Percentiles rank a stretch among this genome's conserved stretches.
These are phyloP conservation scores for Fusarium duplospermum DNA, from an alignment of 2,329 filamentous ascomycete species.

Conservation along the genomic window DNA sequence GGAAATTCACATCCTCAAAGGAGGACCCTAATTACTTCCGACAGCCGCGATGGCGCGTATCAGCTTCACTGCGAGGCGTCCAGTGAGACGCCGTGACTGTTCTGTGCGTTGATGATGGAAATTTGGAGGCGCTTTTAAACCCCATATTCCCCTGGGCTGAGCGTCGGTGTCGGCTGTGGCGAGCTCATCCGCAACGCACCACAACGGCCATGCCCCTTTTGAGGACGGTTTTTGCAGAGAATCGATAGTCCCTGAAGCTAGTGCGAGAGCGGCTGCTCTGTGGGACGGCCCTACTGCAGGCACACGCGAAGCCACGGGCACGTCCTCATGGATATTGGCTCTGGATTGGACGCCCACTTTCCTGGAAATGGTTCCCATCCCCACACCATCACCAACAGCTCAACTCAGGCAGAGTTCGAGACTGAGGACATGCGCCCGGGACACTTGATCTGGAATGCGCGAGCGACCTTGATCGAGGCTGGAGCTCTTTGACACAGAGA, in stretches of 20 bases:
- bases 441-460: constrained; percentile 34
- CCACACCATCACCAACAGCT: constrained; percentile 6
- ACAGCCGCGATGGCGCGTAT: background rate
- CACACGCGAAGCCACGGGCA: constrained; percentile 29
- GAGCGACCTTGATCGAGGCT: constrained; percentile 1
- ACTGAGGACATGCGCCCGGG: constrained; percentile 23
- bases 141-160: constrained; percentile 6
- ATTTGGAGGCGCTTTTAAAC: constrained; percentile 2
- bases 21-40: background rate
- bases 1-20: background rate
- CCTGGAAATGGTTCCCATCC: background rate
- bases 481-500: background rate
- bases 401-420: constrained; percentile 4
- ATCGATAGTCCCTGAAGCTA: constrained; percentile 42
- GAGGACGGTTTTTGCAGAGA: constrained; percentile 8
- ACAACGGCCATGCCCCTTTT: background rate
- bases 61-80: constrained; percentile 24
- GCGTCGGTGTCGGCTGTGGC: constrained; percentile 20
- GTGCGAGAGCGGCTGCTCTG: background rate
- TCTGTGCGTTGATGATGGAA: constrained; percentile 11
- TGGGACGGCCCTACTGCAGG: constrained; percentile 30
- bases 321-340: constrained; percentile 12
- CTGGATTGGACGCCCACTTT: constrained; percentile 9
- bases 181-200: constrained; percentile 5
- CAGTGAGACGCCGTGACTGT: constrained; percentile 10